Conservation (phyloP, 1,284 basidiomycete genomes). For the Phellinidium pouzarii region DNA sequence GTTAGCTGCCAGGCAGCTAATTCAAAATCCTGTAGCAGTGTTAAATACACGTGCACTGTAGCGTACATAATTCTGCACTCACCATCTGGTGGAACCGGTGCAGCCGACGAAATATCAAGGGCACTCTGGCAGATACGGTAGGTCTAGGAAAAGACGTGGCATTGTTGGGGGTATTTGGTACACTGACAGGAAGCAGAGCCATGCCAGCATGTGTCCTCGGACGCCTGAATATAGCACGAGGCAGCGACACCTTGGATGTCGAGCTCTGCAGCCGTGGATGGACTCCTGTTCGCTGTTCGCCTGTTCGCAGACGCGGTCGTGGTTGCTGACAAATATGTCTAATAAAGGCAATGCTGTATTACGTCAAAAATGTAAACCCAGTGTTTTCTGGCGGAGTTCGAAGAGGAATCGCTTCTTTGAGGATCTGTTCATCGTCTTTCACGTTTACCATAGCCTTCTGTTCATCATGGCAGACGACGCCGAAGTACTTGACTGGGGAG, state of each 20-base stretch:
- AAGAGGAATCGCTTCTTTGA: background rate
- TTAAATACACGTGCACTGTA: background rate
- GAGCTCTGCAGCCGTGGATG: background rate
- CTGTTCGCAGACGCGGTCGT: background rate
- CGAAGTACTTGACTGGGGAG: constrained; percentile 69
- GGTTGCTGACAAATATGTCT: background rate
- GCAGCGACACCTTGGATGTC: constrained; percentile 30
- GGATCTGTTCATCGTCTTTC: background rate
- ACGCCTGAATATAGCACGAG: constrained; percentile 33
- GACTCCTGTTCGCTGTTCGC: too few relatives aligned
- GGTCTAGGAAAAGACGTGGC: constrained; percentile 30
- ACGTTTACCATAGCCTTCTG: constrained; percentile 17
- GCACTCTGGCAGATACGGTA: constrained; percentile 50
- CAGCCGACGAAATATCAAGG: constrained; percentile 71
- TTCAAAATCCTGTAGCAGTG: constrained; percentile 75
- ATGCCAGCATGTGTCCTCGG: constrained; percentile 39
- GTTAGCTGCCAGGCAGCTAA: constrained; percentile 90
- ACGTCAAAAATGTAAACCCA: background rate
- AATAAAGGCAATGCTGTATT: background rate
- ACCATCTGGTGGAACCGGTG: constrained; percentile 86
- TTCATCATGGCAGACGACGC: constrained; percentile 56
- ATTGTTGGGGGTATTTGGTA: constrained; percentile 33
- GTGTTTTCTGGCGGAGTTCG: background rate
- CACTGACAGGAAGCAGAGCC: constrained; percentile 49
- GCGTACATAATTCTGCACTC: constrained; percentile 21